Evolutionary conservation across 257 asterid species (phyloP).

Genomic region (Mitragyna speciosa): DNA sequence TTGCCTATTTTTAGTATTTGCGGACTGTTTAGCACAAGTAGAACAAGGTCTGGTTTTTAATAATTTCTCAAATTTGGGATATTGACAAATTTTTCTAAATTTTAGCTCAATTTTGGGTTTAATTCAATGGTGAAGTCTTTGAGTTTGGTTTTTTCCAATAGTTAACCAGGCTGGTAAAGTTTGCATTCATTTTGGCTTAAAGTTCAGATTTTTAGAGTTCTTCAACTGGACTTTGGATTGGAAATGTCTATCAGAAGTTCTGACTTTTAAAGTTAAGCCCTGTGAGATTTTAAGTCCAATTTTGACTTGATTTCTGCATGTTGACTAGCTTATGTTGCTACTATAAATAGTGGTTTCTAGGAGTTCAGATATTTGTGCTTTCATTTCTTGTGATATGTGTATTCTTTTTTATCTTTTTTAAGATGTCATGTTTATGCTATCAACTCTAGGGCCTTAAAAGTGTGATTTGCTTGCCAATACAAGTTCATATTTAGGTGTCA

Average conservation of each 20-base stretch:
- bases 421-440: background rate
- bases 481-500: background rate
- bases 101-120: conserved; percentile 16
- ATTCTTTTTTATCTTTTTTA: background rate
- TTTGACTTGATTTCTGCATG: background rate
- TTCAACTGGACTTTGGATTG: too few relatives aligned
- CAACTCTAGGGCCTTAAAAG: background rate
- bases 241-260: background rate
- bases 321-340: conserved; percentile 7
- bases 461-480: background rate
- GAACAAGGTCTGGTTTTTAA: background rate
- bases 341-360: background rate
- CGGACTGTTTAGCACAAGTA: background rate
- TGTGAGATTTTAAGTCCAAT: background rate
- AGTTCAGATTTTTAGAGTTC: background rate
- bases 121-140: conserved; percentile 11
- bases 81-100: background rate
- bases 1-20: conserved; percentile 34
- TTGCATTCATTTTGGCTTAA: background rate
- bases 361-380: too few relatives aligned
- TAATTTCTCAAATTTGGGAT: background rate
- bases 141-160: conserved; percentile 2
- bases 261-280: background rate
- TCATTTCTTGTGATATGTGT: background rate
- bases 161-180: conserved; percentile 1